Evolutionary conservation across 257 asterid genomes (phyloP), one percentile per base, ranked within the genome.

Genomic region (Buddleja alternifolia): DNA sequence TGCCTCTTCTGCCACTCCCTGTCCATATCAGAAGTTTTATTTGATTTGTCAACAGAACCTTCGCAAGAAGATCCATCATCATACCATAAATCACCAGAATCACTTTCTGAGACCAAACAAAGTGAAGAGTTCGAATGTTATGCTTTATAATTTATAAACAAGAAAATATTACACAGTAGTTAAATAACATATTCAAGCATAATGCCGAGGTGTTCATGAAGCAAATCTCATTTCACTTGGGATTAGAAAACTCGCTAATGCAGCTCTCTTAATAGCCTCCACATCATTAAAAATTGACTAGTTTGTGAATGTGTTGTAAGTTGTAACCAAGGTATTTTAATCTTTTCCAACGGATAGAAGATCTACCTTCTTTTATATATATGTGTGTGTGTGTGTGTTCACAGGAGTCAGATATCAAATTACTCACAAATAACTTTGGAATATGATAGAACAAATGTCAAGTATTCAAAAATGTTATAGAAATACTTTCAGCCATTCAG

Each of bases 1-100:
- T 64, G 92, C 81, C 95, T 72, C 86, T 71, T 88, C 67, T 65
- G 81, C 90, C 95, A 90, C 82, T 92, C 95, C 80, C 95, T 89
- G 72, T 89, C 93, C 82, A 86, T 72, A 52, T 84, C 88, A 68
- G 81, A 70, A 56, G 74, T 17, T 46, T 71, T 67, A 23, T 47
- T 78, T 32, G 56, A 45, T 66, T 64, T 68, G 57, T 73, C 82
- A 50, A 59, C 17, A 60, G 89, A 75, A 45, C 71, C 78, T 68
- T 80, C 84, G 36, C 63, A 8, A 15, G 77, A 51, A 60, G 85
- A 83, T 73, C 69, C 93, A 32, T 93, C 92, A 58, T 87, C 94
- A 42, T 79, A 70, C 95, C 96, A 93, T 37, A 63, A 51, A 60
- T 83, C 96, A 64, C 59, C 80, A 36, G 54, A 66, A 71, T 85